These are phyloP conservation scores for Gilbertella persicaria DNA, from an alignment of 371 early-diverging fungal genomes.

Conservation along the genomic window DNA sequence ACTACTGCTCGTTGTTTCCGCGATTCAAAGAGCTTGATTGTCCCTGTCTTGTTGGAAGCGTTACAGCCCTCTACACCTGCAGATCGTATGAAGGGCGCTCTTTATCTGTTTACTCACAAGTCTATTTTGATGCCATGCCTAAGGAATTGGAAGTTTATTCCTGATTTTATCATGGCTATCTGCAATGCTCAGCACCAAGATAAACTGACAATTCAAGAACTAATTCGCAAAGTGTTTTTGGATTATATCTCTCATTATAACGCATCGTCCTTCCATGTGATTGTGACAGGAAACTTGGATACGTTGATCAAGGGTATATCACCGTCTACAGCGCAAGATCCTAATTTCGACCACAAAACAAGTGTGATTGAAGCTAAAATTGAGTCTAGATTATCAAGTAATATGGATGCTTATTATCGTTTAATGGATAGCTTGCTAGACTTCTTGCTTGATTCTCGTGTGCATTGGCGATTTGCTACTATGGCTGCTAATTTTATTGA, in stretches of 20 bases:
- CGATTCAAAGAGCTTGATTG: slow-evolving; percentile 53
- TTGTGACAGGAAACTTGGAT: slow-evolving; percentile 26
- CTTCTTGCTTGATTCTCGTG: slow-evolving; percentile 51
- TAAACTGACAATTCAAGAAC: slow-evolving; percentile 74
- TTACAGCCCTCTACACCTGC: slow-evolving; percentile 49
- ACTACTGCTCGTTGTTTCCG: slow-evolving; percentile 57
- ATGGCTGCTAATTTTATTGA: slow-evolving; percentile 81
- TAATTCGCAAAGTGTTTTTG: slow-evolving; percentile 67
- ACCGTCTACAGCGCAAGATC: slow-evolving; percentile 4
- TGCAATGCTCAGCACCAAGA: slow-evolving; percentile 79
- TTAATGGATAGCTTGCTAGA: slow-evolving; percentile 41
- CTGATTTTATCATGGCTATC: slow-evolving; percentile 61
- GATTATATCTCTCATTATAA: slow-evolving; percentile 59
- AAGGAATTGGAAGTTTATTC: slow-evolving; percentile 66
- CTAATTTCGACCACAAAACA: slow-evolving; percentile 19
- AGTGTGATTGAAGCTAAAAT: slow-evolving; percentile 22
- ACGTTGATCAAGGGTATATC: slow-evolving; percentile 13
- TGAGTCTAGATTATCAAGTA: slow-evolving; percentile 24
- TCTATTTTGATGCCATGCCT: slow-evolving; percentile 57
- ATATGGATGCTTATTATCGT: slow-evolving; percentile 24
- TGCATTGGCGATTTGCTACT: slow-evolving; percentile 82
- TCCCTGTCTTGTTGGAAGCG: slow-evolving; percentile 64
- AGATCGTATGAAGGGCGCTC: slow-evolving; percentile 78
- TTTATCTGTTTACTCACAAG: slow-evolving; percentile 65
- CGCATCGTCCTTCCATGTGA: slow-evolving; percentile 42